These are phyloP conservation scores for Gloeopeniophorella convolvens DNA, from an alignment of 768 basidiomycete species.

Conservation along the genomic window DNA sequence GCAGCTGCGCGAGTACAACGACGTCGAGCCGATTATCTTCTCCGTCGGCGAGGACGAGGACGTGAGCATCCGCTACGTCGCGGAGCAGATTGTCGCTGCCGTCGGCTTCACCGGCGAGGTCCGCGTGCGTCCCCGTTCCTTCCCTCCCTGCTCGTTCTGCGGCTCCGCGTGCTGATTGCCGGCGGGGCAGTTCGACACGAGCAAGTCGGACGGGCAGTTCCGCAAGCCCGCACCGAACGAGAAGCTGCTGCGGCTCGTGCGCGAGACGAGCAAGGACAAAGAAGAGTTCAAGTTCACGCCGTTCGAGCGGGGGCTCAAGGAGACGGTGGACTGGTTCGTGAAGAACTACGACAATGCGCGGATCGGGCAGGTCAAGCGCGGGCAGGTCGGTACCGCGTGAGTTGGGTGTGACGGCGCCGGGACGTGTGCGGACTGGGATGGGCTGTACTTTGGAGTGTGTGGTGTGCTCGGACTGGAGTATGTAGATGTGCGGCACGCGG, in stretches of 20 bases:
- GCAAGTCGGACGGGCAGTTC: conserved; percentile 85
- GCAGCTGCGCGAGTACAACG: conserved; percentile 84
- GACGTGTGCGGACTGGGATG: neutral
- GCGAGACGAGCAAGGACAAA: conserved; percentile 42
- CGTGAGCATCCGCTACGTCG: conserved; percentile 83
- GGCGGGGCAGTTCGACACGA: conserved; percentile 63
- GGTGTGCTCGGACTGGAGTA: neutral
- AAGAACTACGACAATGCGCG: conserved; percentile 69
- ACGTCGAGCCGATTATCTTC: conserved; percentile 89
- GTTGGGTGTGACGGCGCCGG: neutral
- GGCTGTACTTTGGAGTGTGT: neutral
- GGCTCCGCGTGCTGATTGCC: too few relatives aligned
- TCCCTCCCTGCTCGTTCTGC: too few relatives aligned
- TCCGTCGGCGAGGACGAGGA: conserved; percentile 91
- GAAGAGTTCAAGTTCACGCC: conserved; percentile 86
- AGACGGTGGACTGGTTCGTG: conserved; percentile 81
- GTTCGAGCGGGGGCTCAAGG: conserved; percentile 61
- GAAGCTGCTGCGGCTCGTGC: conserved; percentile 41
- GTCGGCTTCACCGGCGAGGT: conserved; percentile 73
- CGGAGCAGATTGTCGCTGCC: conserved; percentile 80
- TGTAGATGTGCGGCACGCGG: neutral
- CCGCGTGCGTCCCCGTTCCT: conserved; percentile 42
- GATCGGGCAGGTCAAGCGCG: conserved; percentile 36
- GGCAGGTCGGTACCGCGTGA: neutral
- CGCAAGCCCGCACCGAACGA: conserved; percentile 93